Evolutionary conservation across 495 filamentous ascomycete genomes (phyloP).

Genomic region (Zalerion maritima): DNA sequence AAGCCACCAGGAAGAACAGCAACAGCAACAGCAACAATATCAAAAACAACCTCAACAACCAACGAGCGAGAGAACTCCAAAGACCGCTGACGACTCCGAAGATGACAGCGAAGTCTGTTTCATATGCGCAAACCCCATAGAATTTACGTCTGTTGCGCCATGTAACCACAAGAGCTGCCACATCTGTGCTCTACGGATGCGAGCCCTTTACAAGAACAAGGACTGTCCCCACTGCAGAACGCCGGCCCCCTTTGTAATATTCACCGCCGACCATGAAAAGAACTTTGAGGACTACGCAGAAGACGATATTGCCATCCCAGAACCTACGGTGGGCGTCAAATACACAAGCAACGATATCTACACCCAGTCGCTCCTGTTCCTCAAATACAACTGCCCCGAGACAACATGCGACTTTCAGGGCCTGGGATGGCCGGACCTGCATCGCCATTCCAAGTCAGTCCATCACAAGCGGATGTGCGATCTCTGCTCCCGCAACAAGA

Average conservation of each 20-base stretch:
- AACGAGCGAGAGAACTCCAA: conserved; percentile 3
- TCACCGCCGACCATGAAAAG: conserved; percentile 70
- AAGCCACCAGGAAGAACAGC: no score
- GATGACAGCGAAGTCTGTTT: conserved; percentile 78
- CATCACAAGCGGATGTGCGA: conserved; percentile 91
- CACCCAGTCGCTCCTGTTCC: conserved; percentile 69
- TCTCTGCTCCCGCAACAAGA: conserved; percentile 87
- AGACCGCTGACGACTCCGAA: conserved; percentile 23
- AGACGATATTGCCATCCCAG: conserved; percentile 54
- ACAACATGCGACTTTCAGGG: conserved; percentile 74
- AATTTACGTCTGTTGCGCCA: conserved; percentile 72
- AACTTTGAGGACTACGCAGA: conserved; percentile 68
- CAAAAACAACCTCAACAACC: no score
- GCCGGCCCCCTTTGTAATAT: conserved; percentile 70
- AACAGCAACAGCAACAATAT: neutral
- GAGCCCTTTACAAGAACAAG: conserved; percentile 89
- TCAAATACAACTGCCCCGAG: conserved; percentile 95
- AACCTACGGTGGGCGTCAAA: conserved; percentile 75
- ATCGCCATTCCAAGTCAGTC: conserved; percentile 68
- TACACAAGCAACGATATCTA: conserved; percentile 79
- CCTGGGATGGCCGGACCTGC: conserved; percentile 81
- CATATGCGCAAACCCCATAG: conserved; percentile 81
- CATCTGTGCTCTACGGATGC: conserved; percentile 77
- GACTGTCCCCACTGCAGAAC: conserved; percentile 88
- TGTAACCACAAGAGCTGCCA: conserved; percentile 95